Base-by-base conservation (phyloP, 2,329 filamentous ascomycete species). In the Nothomitra cinnamomea region DNA sequence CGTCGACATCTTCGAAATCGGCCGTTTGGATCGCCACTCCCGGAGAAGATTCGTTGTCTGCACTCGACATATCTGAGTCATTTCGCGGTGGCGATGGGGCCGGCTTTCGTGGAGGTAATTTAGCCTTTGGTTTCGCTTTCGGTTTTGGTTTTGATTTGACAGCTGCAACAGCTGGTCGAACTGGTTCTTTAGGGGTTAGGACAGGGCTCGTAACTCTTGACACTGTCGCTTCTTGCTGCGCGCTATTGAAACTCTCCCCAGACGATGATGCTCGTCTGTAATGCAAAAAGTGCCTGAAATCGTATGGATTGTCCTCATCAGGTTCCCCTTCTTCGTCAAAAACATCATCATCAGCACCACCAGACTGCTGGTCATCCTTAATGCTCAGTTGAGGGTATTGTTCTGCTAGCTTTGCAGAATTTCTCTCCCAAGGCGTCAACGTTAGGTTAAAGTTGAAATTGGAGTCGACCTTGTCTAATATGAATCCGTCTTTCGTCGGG, bases 391-490 rank as follows among this genome's bases (percentile, higher is more conserved):
- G 85, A 8, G 79, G 73, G 62, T 86, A 81, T 61, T 82, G 75
- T 51, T 79, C 75, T 49, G 78, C 74, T 41, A 94, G 72, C 61
- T 75, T 78, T 28, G 77, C 76, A 53, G 74, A 67, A 59, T 86
- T 78, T 53, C 73, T 70, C 61, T 83, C 82, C 58, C 74, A 77
- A 1, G 83, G 85, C 13, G 80, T 80, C 54, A 76, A 79, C 52
- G 78, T 80, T 53, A 95, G 69, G 66, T 95, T 95, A 82, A 95
- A 89, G 62, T 87, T 82, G 67, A 94, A 84, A 40, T 82, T 81
- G n/a, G 82, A 83, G 63, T 87, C 79, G 53, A 95, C 72, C 52
- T 80, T 80, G 69, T 95, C 87, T 53, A 95, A 75, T 25, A 92
- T 80, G 59, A 92, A 92, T 54, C 77, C 82, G 62, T 90, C 80